Evolutionary conservation across 2,329 filamentous ascomycete genomes (phyloP).

Genomic region (Calycina marina): DNA sequence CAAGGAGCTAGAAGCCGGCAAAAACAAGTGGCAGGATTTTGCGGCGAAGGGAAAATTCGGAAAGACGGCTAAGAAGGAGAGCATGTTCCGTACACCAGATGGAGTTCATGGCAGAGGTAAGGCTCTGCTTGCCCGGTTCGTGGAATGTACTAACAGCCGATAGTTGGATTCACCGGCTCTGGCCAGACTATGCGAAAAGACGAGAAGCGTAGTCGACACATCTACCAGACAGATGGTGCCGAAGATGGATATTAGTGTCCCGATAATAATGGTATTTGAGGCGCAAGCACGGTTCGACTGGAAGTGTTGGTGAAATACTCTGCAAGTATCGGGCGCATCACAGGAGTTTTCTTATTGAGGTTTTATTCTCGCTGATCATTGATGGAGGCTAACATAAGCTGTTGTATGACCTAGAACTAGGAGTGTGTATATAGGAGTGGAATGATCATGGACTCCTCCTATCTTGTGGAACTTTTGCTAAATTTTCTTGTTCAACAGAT

Average conservation of each 20-base stretch:
- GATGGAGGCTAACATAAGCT: conserved; percentile 30
- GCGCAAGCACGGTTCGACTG: conserved; percentile 4
- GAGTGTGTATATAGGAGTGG: conserved; percentile 6
- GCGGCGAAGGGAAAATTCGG: conserved; percentile 60
- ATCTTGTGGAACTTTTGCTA: too few relatives aligned
- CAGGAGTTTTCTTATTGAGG: conserved; percentile 17
- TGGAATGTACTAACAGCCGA: conserved; percentile 19
- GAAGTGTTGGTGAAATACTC: conserved; percentile 21
- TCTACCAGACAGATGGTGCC: conserved; percentile 67
- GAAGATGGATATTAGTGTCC: conserved; percentile 34
- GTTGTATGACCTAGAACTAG: conserved; percentile 10
- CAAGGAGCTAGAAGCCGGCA: conserved; percentile 79
- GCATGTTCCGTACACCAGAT: conserved; percentile 92
- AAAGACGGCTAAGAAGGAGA: conserved; percentile 66
- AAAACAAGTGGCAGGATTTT: conserved; percentile 93
- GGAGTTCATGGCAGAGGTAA: conserved; percentile 74
- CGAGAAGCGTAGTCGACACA: conserved; percentile 63
- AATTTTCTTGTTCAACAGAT: too few relatives aligned
- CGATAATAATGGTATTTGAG: too few relatives aligned
- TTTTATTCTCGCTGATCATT: conserved; percentile 9
- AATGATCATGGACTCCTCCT: conserved; percentile 13
- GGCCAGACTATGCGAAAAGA: conserved; percentile 95
- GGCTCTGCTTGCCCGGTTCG: conserved; percentile 13
- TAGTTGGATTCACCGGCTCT: conserved; percentile 92
- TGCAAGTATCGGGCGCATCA: conserved; percentile 22